These are phyloP conservation scores for Colletotrichum musicola DNA, from an alignment of 2,329 filamentous ascomycete genomes.

Conservation along the genomic window DNA sequence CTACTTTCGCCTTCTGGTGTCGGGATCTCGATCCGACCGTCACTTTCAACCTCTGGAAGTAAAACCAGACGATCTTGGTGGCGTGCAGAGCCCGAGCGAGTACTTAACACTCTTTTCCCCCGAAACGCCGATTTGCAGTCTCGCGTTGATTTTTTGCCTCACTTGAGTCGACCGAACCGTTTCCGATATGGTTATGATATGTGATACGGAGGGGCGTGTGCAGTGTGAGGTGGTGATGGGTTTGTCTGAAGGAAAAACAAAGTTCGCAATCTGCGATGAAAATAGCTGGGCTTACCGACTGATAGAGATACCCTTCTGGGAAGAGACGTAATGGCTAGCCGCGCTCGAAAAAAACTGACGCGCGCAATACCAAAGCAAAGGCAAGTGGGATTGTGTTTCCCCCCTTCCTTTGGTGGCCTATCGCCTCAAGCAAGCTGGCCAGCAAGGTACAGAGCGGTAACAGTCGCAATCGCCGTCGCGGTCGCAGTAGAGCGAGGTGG, in stretches of 20 bases:
- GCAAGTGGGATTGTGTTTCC: slow-evolving; percentile 29
- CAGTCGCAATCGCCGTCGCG: background rate
- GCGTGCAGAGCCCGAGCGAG: slow-evolving; percentile 2
- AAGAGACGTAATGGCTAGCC: slow-evolving; percentile 19
- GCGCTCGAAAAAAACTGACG: slow-evolving; percentile 20
- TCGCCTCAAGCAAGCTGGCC: slow-evolving; percentile 33
- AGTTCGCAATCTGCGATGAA: slow-evolving; percentile 24
- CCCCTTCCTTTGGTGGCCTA: slow-evolving; percentile 30
- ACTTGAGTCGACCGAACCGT: slow-evolving; percentile 25
- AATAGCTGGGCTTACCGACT: slow-evolving; percentile 31
- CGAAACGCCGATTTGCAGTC: slow-evolving; percentile 7
- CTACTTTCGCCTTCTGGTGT: background rate
- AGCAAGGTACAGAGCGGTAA: slow-evolving; percentile 33
- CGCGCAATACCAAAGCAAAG: slow-evolving; percentile 16
- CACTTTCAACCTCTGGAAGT: slow-evolving; percentile 19
- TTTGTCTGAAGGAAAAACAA: background rate
- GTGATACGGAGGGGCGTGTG: slow-evolving; percentile 7
- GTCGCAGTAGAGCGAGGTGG: slow-evolving; percentile 13
- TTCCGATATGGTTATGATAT: slow-evolving; percentile 20
- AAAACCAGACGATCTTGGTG: slow-evolving; percentile 7
- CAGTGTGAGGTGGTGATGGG: background rate
- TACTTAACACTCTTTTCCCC: background rate
- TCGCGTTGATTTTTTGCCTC: slow-evolving; percentile 22
- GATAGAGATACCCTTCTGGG: slow-evolving; percentile 13
- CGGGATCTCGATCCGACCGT: slow-evolving; percentile 14